phyloP scores from a whole-genome alignment of 257 asterid species.

The Salvia miltiorrhiza region DNA sequence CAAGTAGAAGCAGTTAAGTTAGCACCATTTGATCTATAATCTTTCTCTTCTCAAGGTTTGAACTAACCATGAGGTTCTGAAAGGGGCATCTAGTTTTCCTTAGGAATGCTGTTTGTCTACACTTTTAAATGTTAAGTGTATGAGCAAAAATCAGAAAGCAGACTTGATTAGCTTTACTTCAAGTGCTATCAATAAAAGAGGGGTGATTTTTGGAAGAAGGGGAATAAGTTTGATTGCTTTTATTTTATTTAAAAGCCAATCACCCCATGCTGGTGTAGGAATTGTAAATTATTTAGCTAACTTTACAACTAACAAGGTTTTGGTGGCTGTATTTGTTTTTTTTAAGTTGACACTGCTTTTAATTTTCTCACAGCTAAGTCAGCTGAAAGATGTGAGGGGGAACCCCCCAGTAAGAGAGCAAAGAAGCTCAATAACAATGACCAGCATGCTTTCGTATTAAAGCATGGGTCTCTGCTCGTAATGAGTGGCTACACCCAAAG shows the following conservation, averaged over 20 bases:
- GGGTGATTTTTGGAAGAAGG: not conserved
- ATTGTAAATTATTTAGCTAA: not conserved
- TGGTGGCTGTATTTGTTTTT: not conserved
- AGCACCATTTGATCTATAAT: not conserved
- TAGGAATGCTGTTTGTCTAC: not conserved
- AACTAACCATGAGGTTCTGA: not conserved
- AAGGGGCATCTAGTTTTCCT: not conserved
- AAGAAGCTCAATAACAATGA: constrained; percentile 40
- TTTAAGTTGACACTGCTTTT: not conserved
- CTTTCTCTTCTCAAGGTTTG: not conserved
- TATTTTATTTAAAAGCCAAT: not conserved
- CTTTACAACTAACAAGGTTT: not conserved
- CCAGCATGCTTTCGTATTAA: constrained; percentile 54
- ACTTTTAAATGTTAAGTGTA: not conserved
- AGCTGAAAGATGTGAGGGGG: constrained; percentile 39
- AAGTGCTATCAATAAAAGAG: not conserved
- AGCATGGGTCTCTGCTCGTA: constrained; percentile 86
- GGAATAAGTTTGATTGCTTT: not conserved
- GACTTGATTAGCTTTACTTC: not conserved
- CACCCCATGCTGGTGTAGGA: not conserved
- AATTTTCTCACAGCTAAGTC: constrained; percentile 17
- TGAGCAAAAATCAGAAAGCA: not conserved
- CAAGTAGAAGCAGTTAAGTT: not conserved
- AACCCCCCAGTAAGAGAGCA: constrained; percentile 52
- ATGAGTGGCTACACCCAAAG: constrained; percentile 89